Percentiles rank a stretch among this genome's conserved stretches.
These are phyloP conservation scores for Cochlearia excelsa DNA, from an alignment of 345 rosid species.

Conservation along the genomic window DNA sequence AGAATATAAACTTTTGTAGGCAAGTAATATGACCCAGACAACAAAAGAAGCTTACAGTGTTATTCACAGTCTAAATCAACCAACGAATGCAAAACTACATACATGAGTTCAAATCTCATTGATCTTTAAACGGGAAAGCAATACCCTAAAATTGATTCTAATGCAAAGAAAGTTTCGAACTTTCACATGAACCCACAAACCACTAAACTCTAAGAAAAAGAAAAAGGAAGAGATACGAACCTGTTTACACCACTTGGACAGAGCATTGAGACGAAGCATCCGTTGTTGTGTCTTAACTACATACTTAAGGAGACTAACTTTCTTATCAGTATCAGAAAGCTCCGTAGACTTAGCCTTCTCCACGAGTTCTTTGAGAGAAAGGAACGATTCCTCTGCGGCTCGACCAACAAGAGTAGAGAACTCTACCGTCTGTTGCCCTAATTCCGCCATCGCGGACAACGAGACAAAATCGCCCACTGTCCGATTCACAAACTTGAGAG, in stretches of 20 bases:
- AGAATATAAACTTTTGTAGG: too few species aligned
- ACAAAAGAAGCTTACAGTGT: too few species aligned
- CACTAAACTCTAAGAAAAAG: not conserved
- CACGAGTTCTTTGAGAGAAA: constrained; percentile 73
- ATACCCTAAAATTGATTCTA: not conserved
- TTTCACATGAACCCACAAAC: constrained; percentile 9
- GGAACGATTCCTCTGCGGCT: constrained; percentile 81
- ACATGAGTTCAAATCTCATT: not conserved
- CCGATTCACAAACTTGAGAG: constrained; percentile 23
- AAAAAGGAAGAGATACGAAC: constrained; percentile 35
- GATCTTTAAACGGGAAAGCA: too few species aligned
- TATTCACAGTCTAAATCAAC: too few species aligned
- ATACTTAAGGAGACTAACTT: constrained; percentile 77
- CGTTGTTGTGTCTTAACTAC: constrained; percentile 85
- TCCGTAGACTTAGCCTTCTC: constrained; percentile 69
- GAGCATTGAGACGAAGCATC: constrained; percentile 86
- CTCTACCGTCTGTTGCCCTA: constrained; percentile 88
- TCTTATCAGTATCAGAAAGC: constrained; percentile 78
- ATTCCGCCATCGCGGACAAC: constrained; percentile 54
- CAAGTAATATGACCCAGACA: too few species aligned
- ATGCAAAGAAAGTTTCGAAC: constrained; percentile 21
- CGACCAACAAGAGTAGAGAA: constrained; percentile 76
- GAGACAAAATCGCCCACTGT: constrained; percentile 6
- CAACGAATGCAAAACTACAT: too few species aligned
- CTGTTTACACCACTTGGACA: constrained; percentile 99